A percentile compares a stretch with the other conserved stretches of the same genome.
These are phyloP conservation scores for Candida awuae DNA, from an alignment of 805 yeast genomes.

Conservation along the genomic window DNA sequence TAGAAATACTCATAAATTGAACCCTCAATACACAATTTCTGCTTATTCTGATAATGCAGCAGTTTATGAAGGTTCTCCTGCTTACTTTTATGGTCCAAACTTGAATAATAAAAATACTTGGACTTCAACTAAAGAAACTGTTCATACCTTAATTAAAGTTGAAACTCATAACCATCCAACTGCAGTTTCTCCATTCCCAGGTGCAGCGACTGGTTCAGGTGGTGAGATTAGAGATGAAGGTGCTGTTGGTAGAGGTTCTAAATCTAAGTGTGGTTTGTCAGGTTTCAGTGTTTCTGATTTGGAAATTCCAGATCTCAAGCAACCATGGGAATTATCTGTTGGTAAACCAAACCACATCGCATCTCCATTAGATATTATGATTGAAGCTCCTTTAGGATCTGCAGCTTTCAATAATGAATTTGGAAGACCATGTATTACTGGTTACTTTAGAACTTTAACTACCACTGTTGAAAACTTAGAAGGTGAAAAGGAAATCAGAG, in stretches of 20 bases:
- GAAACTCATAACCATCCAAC: slow-evolving; percentile 99
- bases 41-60: slow-evolving; percentile 99
- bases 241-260: slow-evolving; percentile 98
- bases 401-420: slow-evolving; percentile 98
- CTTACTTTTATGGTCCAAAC: slow-evolving; percentile 74
- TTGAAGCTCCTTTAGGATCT: slow-evolving; percentile 94
- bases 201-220: slow-evolving; percentile 99
- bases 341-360: slow-evolving; percentile 95
- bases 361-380: slow-evolving; percentile 85
- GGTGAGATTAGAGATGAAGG: slow-evolving; percentile 99
- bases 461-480: slow-evolving; percentile 59
- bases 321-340: slow-evolving; percentile 91
- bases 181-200: slow-evolving; percentile 97
- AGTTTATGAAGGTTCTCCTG: slow-evolving; percentile 77
- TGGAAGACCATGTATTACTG: slow-evolving; percentile 95
- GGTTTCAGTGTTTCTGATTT: slow-evolving; percentile 92
- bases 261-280: slow-evolving; percentile 90
- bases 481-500: slow-evolving; percentile 71
- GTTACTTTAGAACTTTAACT: slow-evolving; percentile 93
- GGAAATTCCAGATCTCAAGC: slow-evolving; percentile 72
- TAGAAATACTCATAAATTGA: slow-evolving; percentile 78
- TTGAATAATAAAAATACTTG: slow-evolving; percentile 55
- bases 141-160: slow-evolving; percentile 87
- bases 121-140: slow-evolving; percentile 65
- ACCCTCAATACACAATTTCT: slow-evolving; percentile 76